These are phyloP conservation scores for Rhizomucor pusillus DNA, from an alignment of 371 early-diverging fungal species.

Conservation along the genomic window DNA sequence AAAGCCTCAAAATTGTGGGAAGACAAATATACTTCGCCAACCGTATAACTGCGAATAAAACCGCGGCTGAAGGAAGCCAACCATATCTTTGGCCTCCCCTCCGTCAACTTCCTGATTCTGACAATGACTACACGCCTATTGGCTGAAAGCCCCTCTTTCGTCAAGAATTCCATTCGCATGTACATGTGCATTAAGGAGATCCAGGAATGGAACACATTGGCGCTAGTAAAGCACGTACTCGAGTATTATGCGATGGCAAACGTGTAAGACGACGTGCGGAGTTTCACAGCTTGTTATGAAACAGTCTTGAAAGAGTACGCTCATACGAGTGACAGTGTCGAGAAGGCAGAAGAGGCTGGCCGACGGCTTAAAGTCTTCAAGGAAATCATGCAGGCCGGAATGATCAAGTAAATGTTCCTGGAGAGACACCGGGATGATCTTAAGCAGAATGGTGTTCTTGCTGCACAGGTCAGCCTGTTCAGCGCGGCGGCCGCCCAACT, in stretches of 20 bases:
- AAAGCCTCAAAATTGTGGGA: no score
- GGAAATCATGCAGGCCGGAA: background rate
- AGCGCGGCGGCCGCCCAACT: background rate
- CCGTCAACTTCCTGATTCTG: background rate
- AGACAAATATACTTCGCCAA: no score
- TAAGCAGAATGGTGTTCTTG: background rate
- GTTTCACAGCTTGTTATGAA: background rate
- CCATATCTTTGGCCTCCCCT: no score
- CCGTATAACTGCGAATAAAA: no score
- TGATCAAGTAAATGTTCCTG: background rate
- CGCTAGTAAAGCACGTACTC: background rate
- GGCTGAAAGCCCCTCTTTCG: background rate
- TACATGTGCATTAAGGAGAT: background rate
- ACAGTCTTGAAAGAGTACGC: background rate
- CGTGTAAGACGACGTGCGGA: background rate
- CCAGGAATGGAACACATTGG: background rate
- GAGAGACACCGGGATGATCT: background rate
- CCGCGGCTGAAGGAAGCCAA: no score
- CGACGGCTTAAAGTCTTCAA: background rate
- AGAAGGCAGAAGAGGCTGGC: background rate
- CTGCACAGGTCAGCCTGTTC: background rate
- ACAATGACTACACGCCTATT: background rate
- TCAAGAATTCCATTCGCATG: background rate
- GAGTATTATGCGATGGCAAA: background rate
- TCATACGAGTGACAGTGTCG: background rate